Evolutionary conservation across 164 flowering plant genomes (phyloP).

Genomic region (Chimonanthus praecox): DNA sequence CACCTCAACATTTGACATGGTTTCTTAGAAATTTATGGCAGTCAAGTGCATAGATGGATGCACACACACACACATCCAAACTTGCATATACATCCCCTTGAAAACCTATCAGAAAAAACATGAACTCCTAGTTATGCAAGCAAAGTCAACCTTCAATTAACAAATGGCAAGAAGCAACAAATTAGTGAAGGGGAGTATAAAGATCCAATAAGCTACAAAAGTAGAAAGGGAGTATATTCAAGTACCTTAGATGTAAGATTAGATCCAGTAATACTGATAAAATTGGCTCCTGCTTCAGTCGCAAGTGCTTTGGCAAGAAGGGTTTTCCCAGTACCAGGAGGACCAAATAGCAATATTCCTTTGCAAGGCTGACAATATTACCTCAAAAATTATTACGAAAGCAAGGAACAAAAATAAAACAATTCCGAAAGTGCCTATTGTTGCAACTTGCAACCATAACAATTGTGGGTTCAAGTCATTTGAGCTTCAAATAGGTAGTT

Average conservation of each 20-base stretch:
- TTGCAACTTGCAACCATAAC: too few relatives aligned
- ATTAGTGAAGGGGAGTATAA: not conserved
- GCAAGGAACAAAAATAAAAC: not conserved
- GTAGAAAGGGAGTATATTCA: not conserved
- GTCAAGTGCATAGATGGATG: too few relatives aligned
- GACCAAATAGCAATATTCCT: constrained; percentile 97
- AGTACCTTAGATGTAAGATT: constrained; percentile 92
- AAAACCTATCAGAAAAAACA: too few relatives aligned
- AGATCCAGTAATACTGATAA: constrained; percentile 97
- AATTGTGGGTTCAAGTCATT: too few relatives aligned
- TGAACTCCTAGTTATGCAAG: too few relatives aligned
- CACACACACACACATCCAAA: too few relatives aligned
- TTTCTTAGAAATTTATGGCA: too few relatives aligned
- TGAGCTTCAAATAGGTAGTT: too few relatives aligned
- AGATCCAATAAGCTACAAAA: not conserved
- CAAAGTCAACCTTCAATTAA: not conserved
- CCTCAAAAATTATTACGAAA: constrained; percentile 5
- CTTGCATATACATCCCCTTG: too few relatives aligned
- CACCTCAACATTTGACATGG: too few relatives aligned
- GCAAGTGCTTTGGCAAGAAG: constrained; percentile 99
- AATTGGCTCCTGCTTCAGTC: constrained; percentile 98
- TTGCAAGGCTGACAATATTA: constrained; percentile 80
- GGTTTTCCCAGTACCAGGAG: constrained; percentile 99
- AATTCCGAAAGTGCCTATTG: too few relatives aligned
- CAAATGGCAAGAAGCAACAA: not conserved